Evolutionary conservation across 768 basidiomycete genomes (phyloP).

Genomic region (Rhodotorula toruloides): DNA sequence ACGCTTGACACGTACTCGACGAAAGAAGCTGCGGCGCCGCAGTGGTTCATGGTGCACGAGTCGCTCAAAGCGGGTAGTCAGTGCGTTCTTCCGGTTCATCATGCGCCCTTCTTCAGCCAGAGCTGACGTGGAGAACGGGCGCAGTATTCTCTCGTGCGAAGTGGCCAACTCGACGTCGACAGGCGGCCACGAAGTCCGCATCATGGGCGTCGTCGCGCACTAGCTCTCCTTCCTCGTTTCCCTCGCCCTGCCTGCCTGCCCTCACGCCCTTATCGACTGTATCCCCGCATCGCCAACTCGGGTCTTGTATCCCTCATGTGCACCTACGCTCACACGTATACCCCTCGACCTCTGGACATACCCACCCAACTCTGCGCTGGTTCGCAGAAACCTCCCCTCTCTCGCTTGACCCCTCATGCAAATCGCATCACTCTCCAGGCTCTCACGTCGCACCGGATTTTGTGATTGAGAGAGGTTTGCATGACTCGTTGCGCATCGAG

Average conservation of each 20-base stretch:
- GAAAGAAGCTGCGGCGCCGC: not conserved
- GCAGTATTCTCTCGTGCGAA: slow-evolving; percentile 12
- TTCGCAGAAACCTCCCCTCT: too few relatives aligned
- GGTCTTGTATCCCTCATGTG: too few relatives aligned
- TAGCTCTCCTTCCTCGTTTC: not conserved
- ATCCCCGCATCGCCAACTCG: too few relatives aligned
- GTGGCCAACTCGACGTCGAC: not conserved
- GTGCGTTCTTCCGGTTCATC: not conserved
- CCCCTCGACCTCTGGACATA: too few relatives aligned
- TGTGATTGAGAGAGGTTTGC: too few relatives aligned
- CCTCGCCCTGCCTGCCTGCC: not conserved
- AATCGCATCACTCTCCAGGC: too few relatives aligned
- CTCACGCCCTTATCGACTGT: not conserved
- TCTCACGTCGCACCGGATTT: too few relatives aligned
- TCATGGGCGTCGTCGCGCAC: slow-evolving; percentile 15
- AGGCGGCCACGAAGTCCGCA: slow-evolving; percentile 11
- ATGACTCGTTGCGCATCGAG: too few relatives aligned
- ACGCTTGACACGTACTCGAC: not conserved
- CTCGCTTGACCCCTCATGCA: too few relatives aligned
- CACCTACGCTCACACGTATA: too few relatives aligned
- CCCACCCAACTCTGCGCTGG: too few relatives aligned
- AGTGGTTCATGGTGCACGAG: not conserved
- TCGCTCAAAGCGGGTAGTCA: not conserved
- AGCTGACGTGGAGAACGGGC: not conserved
- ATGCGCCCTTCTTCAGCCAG: too few relatives aligned